Evolutionary conservation across 1,139 yeast genomes (phyloP), one percentile per base, ranked within the genome.

Genomic region (Yamadazyma epiphylla): DNA sequence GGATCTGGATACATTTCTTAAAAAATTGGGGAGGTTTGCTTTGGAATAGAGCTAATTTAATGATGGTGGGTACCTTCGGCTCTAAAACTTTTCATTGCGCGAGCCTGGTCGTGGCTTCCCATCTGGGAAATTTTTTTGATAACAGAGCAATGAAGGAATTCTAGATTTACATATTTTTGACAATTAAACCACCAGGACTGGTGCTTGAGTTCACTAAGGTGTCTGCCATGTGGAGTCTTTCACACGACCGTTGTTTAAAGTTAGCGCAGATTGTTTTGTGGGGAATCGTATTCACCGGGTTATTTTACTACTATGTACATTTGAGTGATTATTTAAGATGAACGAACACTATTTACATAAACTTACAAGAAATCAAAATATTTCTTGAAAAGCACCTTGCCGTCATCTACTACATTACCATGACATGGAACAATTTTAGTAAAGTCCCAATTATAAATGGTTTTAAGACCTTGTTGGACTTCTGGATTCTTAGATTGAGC

Each of bases 381-480:
- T 16, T 38, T 36, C 30, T 49, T 48, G 43, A 56, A 60, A 6
- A 47, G 49, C 15, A 48, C 46, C 37, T 62, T 62, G n/a, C 69
- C 77, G 30, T 63, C 55, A 11, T 71, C 74, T 33, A 77, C 53
- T 11, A 74, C 60, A 33, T 70, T 71, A 5, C 85, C 86, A 45
- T 79, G 86, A 39, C 80, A 73, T 46, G 71, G 61, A 21, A 79
- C 68, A 33, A 77, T 59, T 13, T 60, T 56, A 14, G 70, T 64
- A 38, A 77, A 70, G 27, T 70, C 69, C 77, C 76, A 70, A 9
- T 42, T 32, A 31, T 53, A 40, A 27, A 76, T 55, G 4, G 57
- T 53, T 28, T 55, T 43, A 31, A 72, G 37, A 0, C 64, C 75
- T 3, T 33, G 36, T 12, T 33, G 28, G 6, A 31, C 33, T 22